Percentiles rank a stretch among this genome's conserved stretches.
phyloP scores from a whole-genome alignment of 2,329 filamentous ascomycete species.

The Septoria linicola region DNA sequence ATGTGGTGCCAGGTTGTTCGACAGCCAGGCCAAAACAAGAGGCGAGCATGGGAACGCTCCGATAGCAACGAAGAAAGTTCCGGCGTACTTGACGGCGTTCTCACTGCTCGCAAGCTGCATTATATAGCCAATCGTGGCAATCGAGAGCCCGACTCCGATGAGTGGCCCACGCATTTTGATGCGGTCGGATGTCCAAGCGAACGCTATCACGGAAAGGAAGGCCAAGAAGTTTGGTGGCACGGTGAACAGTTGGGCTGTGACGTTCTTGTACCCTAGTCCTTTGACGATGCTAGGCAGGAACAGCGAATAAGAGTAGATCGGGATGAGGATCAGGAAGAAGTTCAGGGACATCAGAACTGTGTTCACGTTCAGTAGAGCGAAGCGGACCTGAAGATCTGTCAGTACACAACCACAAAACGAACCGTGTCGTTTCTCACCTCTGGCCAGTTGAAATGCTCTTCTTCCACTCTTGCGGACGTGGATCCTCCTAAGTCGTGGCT shows the following conservation, averaged over 20 bases:
- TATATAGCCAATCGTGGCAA: conserved; percentile 43
- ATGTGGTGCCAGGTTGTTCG: conserved; percentile 47
- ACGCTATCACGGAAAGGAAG: conserved; percentile 32
- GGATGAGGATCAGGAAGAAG: conserved; percentile 38
- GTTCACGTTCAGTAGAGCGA: conserved; percentile 39
- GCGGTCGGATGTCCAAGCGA: conserved; percentile 33
- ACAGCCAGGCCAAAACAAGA: conserved; percentile 41
- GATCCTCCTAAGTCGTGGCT: conserved; percentile 37
- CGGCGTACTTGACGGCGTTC: conserved; percentile 41
- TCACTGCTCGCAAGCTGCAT: conserved; percentile 39
- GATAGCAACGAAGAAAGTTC: conserved; percentile 42
- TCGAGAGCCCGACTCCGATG: conserved; percentile 30
- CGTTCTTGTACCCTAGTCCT: conserved; percentile 43
- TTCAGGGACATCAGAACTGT: conserved; percentile 37
- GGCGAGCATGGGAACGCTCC: conserved; percentile 38
- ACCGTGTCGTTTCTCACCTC: too few species aligned
- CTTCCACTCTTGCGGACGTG: conserved; percentile 30
- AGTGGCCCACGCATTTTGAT: conserved; percentile 38
- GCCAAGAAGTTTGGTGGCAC: conserved; percentile 41
- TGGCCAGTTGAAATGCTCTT: conserved; percentile 37
- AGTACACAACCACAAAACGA: too few species aligned
- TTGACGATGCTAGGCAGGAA: conserved; percentile 50
- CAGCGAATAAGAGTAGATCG: conserved; percentile 47
- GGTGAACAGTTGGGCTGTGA: conserved; percentile 43
- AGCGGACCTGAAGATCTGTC: conserved; percentile 32